These are phyloP conservation scores for Acanthamoeba culbertsoni DNA, from an alignment of 208 protist species.

Conservation along the genomic window DNA sequence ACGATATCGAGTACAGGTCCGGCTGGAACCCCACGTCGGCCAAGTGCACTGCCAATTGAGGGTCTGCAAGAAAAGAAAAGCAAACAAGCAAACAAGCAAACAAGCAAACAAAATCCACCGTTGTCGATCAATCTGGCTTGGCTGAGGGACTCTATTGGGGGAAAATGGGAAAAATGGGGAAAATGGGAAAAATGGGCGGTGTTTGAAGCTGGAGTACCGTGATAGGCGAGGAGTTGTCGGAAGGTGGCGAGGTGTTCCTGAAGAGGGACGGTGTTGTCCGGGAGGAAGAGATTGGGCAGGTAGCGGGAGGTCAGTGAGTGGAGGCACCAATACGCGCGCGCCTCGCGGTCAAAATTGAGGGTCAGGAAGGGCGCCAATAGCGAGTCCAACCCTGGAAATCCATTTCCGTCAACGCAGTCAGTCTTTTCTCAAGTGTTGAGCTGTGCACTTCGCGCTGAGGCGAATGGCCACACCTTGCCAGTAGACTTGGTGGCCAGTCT, in stretches of 20 bases:
- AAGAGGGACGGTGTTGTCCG: conserved; percentile 70
- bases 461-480: conserved; percentile 86
- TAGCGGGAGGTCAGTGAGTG: conserved; percentile 86
- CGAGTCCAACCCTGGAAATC: conserved; percentile 86
- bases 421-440: neutral
- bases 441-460: neutral
- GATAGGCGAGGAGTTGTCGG: conserved; percentile 72
- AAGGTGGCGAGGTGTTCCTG: conserved; percentile 82
- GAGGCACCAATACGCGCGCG: conserved; percentile 87
- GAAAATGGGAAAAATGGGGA: neutral
- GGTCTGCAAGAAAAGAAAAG: conserved; percentile 81
- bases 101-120: too few species aligned
- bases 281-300: conserved; percentile 84
- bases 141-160: too few species aligned
- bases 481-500: conserved; percentile 83
- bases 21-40: conserved; percentile 85
- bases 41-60: conserved; percentile 89
- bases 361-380: conserved; percentile 88
- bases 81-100: too few species aligned
- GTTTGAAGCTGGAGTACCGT: neutral
- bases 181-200: neutral
- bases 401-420: neutral
- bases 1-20: conserved; percentile 94
- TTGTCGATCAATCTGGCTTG: too few species aligned
- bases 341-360: conserved; percentile 82